A percentile compares a stretch with the other conserved stretches of the same genome.
These are phyloP conservation scores for Epicoccum sorghinum DNA, from an alignment of 2,329 filamentous ascomycete genomes.

Conservation along the genomic window DNA sequence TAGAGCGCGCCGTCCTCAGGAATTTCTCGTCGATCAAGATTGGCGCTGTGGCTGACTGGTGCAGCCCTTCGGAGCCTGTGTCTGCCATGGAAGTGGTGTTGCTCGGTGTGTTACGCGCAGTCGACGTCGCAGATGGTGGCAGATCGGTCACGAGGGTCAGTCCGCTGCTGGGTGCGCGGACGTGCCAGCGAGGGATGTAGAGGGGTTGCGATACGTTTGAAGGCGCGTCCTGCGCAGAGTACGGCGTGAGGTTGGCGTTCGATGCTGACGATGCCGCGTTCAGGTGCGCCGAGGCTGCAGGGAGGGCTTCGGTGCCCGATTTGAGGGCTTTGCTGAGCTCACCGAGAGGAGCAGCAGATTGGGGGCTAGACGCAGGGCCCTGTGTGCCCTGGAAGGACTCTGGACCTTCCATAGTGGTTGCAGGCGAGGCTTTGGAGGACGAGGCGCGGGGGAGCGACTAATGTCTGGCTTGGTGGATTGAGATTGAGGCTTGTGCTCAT, in stretches of 20 bases:
- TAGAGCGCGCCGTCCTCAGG: slow-evolving; percentile 51
- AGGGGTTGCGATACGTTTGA: slow-evolving; percentile 34
- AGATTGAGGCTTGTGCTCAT: slow-evolving; percentile 14
- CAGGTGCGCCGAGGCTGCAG: slow-evolving; percentile 6
- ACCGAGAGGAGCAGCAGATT: slow-evolving; percentile 21
- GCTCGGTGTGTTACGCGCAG: slow-evolving; percentile 21
- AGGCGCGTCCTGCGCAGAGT: slow-evolving; percentile 14
- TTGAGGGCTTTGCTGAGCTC: slow-evolving; percentile 13
- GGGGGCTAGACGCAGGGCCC: slow-evolving; percentile 20
- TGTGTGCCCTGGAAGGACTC: slow-evolving; percentile 25
- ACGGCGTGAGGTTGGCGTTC: slow-evolving; percentile 11
- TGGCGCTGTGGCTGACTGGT: slow-evolving; percentile 45
- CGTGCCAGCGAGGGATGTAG: slow-evolving; percentile 28
- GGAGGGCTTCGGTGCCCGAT: slow-evolving; percentile 5
- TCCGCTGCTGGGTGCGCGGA: slow-evolving; percentile 31
- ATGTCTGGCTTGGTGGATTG: slow-evolving; percentile 25
- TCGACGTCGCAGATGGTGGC: slow-evolving; percentile 34
- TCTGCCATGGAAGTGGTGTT: slow-evolving; percentile 43
- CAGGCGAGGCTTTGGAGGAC: slow-evolving; percentile 18
- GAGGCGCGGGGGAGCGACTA: slow-evolving; percentile 36
- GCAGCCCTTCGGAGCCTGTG: slow-evolving; percentile 33
- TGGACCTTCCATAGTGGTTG: slow-evolving; percentile 43
- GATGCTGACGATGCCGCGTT: slow-evolving; percentile 3
- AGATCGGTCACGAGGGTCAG: slow-evolving; percentile 41
- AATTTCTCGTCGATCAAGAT: slow-evolving; percentile 46